Base-by-base conservation (phyloP, 2,329 filamentous ascomycete genomes). In the Alternaria incomplexa region DNA sequence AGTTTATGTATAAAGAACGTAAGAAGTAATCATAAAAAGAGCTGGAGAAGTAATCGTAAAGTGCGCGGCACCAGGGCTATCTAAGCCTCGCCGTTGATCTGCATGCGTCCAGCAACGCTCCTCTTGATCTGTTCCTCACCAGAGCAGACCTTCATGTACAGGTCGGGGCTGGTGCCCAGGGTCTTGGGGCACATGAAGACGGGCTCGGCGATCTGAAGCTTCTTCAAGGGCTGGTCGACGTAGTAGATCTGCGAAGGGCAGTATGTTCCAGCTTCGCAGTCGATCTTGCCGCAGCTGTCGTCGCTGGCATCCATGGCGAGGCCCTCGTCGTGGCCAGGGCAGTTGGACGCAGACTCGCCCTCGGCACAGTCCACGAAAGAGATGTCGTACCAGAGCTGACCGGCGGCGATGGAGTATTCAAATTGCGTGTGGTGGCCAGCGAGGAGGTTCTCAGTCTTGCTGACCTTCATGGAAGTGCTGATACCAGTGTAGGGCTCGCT, bases 341-440 rank as follows among this genome's bases (percentile, higher is more conserved):
- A 76, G 32, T 61, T 50, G 13, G 28, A 61, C 4, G 70, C 69
- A 22, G 55, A 64, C 45, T 73, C 61, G 43, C 68, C 71, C 7
- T 68, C 61, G 5, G 71, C 72, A 53, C 73, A 76, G 56, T 76
- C 64, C 53, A 76, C 72, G 23, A 74, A 71, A 1, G 72, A 74
- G 54, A 76, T 71, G 54, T 76, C 71, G 62, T 70, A 76, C 67
- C 68, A 76, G 22, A 76, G 28, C 32, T 66, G 60, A 48, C 58
- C 61, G 13, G 53, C 57, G 13, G 60, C 61, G 40, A 73, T 67
- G 58, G 64, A 66, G 65, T 76, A 76, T 25, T 76, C 72, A 50
- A 74, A 74, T 46, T 76, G 73, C 4, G 73, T 75, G 15, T 74
- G 72, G 15, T 66, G 52, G 15, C 68, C 72, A 23, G 51, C 55